Evolutionary conservation across 2,329 filamentous ascomycete species (phyloP), one percentile per base, ranked within the genome.

Genomic region (Aureobasidium namibiae): DNA sequence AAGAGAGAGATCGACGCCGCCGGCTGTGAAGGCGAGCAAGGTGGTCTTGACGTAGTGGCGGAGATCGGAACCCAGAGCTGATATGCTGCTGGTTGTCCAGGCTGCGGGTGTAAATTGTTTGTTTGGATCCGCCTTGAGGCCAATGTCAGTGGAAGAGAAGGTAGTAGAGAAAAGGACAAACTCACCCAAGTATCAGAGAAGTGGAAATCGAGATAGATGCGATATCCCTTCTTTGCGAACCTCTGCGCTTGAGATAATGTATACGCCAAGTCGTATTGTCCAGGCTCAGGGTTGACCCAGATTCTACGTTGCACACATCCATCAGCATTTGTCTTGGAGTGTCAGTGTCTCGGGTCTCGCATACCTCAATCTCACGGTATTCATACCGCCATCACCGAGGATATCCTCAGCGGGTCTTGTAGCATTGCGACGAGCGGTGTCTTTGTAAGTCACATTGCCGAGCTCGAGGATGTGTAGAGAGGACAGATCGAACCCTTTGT

Each of bases 1-100:
- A 49, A 77, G 69, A 21, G 68, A 69, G 29, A 76, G 69, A 39
- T 72, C 66, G 33, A 79, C 72, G 24, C 71, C 68, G 29, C 70
- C 71, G 31, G 67, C 61, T 54, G 70, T 66, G 67, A 77, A 78
- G 1, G 72, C 68, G 49, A 74, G 62, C 59, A 79, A 64, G 8
- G 70, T 73, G 39, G 64, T 64, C 14, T 65, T 63, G 61, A 74
- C 72, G 63, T 74, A 74, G 9, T 64, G 39, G 26, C 70, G 68
- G 2, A 74, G 66, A 6, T 65, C 70, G 1, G 58, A 56, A 0
- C 67, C 64, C 2, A 74, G 65, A 6, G 67, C 65, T 18, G 64
- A 53, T 36, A 74, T 23, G 29, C 29, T 61, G 18, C 65, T 65
- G 5, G 62, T 69, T 4, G 72, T 69, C 72, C 72, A 74, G 6